Evolutionary conservation across 352 stramenopile genomes (phyloP).

Genomic region (Peronospora belbahrii): DNA sequence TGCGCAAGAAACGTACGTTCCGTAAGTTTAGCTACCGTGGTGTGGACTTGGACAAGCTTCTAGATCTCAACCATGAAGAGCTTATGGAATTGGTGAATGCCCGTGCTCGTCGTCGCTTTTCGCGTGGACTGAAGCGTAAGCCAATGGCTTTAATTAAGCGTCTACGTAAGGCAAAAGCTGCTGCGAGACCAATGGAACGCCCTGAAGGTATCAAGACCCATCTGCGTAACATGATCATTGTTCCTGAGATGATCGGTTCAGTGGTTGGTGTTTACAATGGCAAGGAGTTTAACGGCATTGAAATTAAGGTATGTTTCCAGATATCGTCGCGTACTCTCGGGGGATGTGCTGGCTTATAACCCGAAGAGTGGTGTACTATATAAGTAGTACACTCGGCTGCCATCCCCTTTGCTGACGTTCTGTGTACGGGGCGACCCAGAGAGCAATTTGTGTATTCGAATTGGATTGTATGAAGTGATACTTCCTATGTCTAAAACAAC

Average conservation of each 20-base stretch:
- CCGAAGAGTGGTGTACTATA: constrained; percentile 45
- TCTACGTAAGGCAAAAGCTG: constrained; percentile 98
- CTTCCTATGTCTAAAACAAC: background rate
- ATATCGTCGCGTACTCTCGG: constrained; percentile 74
- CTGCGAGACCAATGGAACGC: constrained; percentile 94
- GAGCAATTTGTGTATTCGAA: constrained; percentile 37
- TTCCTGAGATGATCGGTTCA: constrained; percentile 99
- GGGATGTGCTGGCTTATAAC: constrained; percentile 63
- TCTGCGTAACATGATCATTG: constrained; percentile 99
- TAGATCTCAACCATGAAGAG: constrained; percentile 99
- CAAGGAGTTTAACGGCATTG: constrained; percentile 99
- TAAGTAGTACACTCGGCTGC: constrained; percentile 28
- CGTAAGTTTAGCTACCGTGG: constrained; percentile 99
- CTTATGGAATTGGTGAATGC: constrained; percentile 97
- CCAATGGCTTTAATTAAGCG: constrained; percentile 99
- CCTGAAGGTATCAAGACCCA: constrained; percentile 99
- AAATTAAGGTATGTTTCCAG: constrained; percentile 96
- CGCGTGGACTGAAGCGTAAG: constrained; percentile 98
- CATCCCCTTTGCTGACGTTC: constrained; percentile 75
- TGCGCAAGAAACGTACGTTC: constrained; percentile 99
- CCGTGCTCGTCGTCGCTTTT: constrained; percentile 96
- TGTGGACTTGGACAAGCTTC: constrained; percentile 98
- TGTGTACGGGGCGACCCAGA: constrained; percentile 87
- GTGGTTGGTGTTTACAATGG: constrained; percentile 99
- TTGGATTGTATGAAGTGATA: constrained; percentile 3